Conservation (phyloP, 371 early-diverging fungal genomes). For the Apophysomyces variabilis region DNA sequence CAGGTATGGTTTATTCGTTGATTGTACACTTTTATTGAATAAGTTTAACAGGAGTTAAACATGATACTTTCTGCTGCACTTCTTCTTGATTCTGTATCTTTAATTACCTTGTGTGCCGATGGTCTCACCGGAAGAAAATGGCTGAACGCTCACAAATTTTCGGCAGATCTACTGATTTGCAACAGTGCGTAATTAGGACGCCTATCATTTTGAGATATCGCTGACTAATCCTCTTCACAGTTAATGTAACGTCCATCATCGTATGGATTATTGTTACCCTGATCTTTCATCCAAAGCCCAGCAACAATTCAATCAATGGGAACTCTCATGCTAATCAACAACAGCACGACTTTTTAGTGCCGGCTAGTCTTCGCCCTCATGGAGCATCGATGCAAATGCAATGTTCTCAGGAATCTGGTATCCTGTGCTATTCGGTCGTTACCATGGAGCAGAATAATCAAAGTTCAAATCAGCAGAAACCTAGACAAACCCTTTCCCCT, state of each 20-base stretch:
- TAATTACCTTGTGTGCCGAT: conserved; percentile 49
- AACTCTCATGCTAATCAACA: conserved; percentile 12
- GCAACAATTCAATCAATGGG: conserved; percentile 3
- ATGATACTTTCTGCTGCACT: conserved; percentile 38
- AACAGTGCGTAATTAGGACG: conserved; percentile 28
- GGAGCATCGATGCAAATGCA: not conserved
- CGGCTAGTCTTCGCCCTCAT: not conserved
- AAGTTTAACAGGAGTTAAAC: conserved; percentile 42
- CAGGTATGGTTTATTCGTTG: conserved; percentile 16
- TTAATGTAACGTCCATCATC: conserved; percentile 37
- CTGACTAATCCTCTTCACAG: conserved; percentile 19
- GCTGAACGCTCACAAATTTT: conserved; percentile 44
- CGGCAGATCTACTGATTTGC: conserved; percentile 51
- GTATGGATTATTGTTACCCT: conserved; percentile 46
- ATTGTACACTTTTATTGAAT: not conserved
- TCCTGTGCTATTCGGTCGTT: not conserved
- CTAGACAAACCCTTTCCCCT: not conserved
- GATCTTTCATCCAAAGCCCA: conserved; percentile 48
- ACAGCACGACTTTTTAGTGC: conserved; percentile 1
- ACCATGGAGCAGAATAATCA: not conserved
- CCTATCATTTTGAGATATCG: not conserved
- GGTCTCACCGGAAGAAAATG: conserved; percentile 35
- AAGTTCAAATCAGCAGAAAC: not conserved
- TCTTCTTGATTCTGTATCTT: conserved; percentile 30
- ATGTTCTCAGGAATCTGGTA: not conserved